Evolutionary conservation across 192 early-diverging fungal species (phyloP).

Genomic region (Gonapodya sp.): DNA sequence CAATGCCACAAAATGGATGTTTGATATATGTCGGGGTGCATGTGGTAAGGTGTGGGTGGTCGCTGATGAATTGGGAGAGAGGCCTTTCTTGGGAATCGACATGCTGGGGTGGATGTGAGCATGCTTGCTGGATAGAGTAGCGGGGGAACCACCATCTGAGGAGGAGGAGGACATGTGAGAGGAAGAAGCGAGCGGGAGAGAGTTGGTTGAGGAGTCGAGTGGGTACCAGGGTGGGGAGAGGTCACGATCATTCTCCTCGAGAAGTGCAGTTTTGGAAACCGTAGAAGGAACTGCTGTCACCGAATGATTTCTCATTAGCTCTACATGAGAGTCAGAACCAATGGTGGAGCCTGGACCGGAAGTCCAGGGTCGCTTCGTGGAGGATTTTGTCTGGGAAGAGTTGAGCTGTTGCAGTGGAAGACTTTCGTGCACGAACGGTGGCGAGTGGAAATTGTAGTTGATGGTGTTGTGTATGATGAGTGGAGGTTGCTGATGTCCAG

Average conservation of each 20-base stretch:
- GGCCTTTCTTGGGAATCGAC: neutral
- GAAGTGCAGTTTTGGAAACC: neutral
- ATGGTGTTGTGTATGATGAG: neutral
- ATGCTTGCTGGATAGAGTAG: neutral
- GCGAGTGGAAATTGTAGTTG: neutral
- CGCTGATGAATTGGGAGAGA: neutral
- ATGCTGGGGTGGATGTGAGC: neutral
- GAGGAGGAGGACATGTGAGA: neutral
- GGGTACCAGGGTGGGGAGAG: neutral
- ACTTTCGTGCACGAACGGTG: neutral
- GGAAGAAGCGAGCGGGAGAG: neutral
- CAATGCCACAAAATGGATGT: constrained; percentile 39
- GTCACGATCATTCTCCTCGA: neutral
- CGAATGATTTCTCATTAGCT: neutral
- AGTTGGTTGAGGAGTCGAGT: neutral
- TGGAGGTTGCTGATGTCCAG: neutral
- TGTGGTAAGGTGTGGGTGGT: neutral
- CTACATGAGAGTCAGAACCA: neutral
- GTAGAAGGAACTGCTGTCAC: too few species aligned
- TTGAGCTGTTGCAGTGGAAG: neutral
- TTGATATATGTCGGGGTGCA: neutral
- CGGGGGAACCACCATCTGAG: neutral
- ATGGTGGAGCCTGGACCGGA: neutral
- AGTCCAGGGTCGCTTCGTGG: neutral
- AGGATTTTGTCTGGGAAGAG: neutral